phyloP scores from a whole-genome alignment of 306 rosid species.

The Fragaria nilgerrensis region DNA sequence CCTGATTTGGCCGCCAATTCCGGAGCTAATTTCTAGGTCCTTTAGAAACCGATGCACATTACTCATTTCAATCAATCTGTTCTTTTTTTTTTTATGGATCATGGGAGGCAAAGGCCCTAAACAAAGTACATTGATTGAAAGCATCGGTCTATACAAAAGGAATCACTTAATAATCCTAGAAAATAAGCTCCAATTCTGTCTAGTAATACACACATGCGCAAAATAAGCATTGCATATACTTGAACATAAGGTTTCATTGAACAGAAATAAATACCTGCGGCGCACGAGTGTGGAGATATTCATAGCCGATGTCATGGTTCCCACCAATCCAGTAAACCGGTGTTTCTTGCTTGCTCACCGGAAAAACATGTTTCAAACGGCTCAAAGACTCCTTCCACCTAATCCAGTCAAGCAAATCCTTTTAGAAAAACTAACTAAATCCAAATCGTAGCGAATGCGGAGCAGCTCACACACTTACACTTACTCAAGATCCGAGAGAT shows the following conservation, averaged over 20 bases:
- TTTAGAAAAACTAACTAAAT: too few relatives aligned
- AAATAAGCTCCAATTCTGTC: background rate
- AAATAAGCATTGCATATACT: background rate
- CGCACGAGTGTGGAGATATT: conserved; percentile 39
- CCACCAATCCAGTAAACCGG: conserved; percentile 63
- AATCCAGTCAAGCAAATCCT: background rate
- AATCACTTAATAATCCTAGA: too few relatives aligned
- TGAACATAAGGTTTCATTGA: conserved; percentile 10
- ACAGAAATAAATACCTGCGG: conserved; percentile 46
- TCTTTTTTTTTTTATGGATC: too few relatives aligned
- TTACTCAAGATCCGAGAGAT: conserved; percentile 70
- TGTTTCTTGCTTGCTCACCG: conserved; percentile 43
- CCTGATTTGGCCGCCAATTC: background rate
- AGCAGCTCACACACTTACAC: conserved; percentile 10
- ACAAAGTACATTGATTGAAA: too few relatives aligned
- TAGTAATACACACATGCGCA: background rate
- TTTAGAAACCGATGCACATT: background rate
- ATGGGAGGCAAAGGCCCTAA: too few relatives aligned
- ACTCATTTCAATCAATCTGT: conserved; percentile 8
- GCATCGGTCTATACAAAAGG: too few relatives aligned
- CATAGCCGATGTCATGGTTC: conserved; percentile 88
- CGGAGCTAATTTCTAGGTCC: background rate
- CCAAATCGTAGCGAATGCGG: background rate
- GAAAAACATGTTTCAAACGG: conserved; percentile 69
- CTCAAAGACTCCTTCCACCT: conserved; percentile 74